A percentile compares a stretch with the other conserved stretches of the same genome.
These are phyloP conservation scores for Drosera spatulata DNA, from an alignment of 179 eudicot species.

Conservation along the genomic window DNA sequence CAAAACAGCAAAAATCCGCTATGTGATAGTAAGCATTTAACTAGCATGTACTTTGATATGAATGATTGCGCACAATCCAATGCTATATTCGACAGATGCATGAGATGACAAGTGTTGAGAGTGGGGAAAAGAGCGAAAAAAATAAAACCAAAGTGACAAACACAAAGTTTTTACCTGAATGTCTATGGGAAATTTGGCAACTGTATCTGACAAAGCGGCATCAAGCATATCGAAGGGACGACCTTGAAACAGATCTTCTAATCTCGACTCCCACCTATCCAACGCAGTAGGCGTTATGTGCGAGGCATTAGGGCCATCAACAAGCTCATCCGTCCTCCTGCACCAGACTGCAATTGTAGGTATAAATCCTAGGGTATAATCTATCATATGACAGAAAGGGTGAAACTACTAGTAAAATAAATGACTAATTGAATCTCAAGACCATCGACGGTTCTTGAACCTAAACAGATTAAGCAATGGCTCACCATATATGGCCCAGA, in stretches of 20 bases:
- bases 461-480: not conserved
- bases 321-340: constrained; percentile 81
- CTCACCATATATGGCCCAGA: constrained; percentile 88
- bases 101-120: too few relatives aligned
- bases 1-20: too few relatives aligned
- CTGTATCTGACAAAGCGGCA: constrained; percentile 73
- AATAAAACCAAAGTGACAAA: too few relatives aligned
- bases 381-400: too few relatives aligned
- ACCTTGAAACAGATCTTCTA: constrained; percentile 58
- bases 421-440: too few relatives aligned
- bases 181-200: constrained; percentile 60
- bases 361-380: not conserved
- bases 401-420: too few relatives aligned
- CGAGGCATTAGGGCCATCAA: constrained; percentile 81
- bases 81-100: too few relatives aligned
- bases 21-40: too few relatives aligned
- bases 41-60: too few relatives aligned
- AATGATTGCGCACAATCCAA: too few relatives aligned
- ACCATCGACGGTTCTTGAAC: too few relatives aligned
- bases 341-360: constrained; percentile 56
- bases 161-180: constrained; percentile 37
- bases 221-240: constrained; percentile 83
- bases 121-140: too few relatives aligned
- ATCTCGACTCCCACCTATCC: constrained; percentile 70
- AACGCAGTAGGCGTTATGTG: constrained; percentile 66